phyloP scores from a whole-genome alignment of 805 yeast genomes.

The Metschnikowia shivogae region DNA sequence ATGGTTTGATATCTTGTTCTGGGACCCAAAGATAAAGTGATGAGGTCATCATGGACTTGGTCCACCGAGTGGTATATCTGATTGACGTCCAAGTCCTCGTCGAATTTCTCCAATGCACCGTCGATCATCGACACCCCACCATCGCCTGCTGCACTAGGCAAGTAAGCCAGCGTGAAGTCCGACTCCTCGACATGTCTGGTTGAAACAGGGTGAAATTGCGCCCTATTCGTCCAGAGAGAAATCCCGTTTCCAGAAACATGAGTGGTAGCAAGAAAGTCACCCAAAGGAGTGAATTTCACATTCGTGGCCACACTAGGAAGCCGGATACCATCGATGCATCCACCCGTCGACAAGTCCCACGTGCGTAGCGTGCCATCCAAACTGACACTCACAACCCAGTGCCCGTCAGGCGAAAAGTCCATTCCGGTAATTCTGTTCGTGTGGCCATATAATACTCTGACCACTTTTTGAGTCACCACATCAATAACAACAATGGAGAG shows the following conservation, averaged over 20 bases:
- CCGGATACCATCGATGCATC: slow-evolving; percentile 87
- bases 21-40: slow-evolving; percentile 76
- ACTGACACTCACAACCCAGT: slow-evolving; percentile 85
- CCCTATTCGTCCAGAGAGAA: slow-evolving; percentile 85
- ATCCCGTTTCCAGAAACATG: slow-evolving; percentile 91
- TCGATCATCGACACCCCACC: slow-evolving; percentile 68
- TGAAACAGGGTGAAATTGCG: slow-evolving; percentile 76
- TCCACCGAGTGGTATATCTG: slow-evolving; percentile 48
- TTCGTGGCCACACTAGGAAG: slow-evolving; percentile 77
- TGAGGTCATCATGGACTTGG: slow-evolving; percentile 58
- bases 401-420: slow-evolving; percentile 91
- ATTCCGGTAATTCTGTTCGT: slow-evolving; percentile 79
- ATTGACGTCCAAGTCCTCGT: slow-evolving; percentile 28
- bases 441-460: slow-evolving; percentile 88
- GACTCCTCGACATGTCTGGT: slow-evolving; percentile 72
- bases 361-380: slow-evolving; percentile 87
- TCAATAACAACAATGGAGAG: slow-evolving; percentile 81
- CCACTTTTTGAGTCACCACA: slow-evolving; percentile 71
- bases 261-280: slow-evolving; percentile 87
- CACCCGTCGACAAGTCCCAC: slow-evolving; percentile 97
- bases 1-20: slow-evolving; percentile 75
- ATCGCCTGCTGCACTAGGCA: slow-evolving; percentile 79
- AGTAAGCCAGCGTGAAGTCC: slow-evolving; percentile 56
- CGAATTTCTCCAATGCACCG: slow-evolving; percentile 63
- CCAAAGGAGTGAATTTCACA: slow-evolving; percentile 77